Evolutionary conservation across 1,139 yeast species (phyloP), one percentile per base, ranked within the genome.

Genomic region (Yamadazyma spencermartinsiae): DNA sequence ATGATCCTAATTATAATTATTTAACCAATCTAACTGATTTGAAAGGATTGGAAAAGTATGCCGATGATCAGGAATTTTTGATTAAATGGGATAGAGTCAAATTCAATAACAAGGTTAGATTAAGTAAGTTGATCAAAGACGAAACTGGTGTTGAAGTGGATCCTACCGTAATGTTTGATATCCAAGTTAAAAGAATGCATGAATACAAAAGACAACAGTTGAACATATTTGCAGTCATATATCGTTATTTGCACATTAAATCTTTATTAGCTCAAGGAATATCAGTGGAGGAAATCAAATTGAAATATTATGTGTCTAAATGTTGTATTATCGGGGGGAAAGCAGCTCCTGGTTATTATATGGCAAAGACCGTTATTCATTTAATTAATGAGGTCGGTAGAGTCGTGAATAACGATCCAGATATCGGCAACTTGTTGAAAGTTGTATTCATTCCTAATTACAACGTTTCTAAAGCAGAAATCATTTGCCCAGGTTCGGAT

Each of bases 341-440:
- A 65, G 86, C 95, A 41, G 97, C 98, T 10, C 97, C 98, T 16
- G 97, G 97, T 48, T 90, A 89, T 63, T 89, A 86, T 69, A 86
- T 89, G 82, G 97, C 97, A 46, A 89, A 89, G 67, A 77, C 86
- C 41, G 86, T 90, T 54, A 89, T 89, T 58, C 88, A 88, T 63
- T 74, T 89, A 62, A 79, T 89, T 56, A 88, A 86, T 61, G 68
- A 85, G 41, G 96, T 88, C 29, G 85, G 88, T 25, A 80, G 78
- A 8, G 92, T 87, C 35, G 80, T 89, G 47, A 89, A 89, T 65
- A 77, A 75, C 45, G 98, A 89, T 59, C 61, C 72, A 2, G 89
- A 82, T 27, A 76, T 88, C 52, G 87, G 76, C 30, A 86, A 84
- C 50, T 69, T 85, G 55, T 76, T 89, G 54, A 88, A 88, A 68